Conservation (phyloP, 257 asterid species). For the Pogostemon cablin region DNA sequence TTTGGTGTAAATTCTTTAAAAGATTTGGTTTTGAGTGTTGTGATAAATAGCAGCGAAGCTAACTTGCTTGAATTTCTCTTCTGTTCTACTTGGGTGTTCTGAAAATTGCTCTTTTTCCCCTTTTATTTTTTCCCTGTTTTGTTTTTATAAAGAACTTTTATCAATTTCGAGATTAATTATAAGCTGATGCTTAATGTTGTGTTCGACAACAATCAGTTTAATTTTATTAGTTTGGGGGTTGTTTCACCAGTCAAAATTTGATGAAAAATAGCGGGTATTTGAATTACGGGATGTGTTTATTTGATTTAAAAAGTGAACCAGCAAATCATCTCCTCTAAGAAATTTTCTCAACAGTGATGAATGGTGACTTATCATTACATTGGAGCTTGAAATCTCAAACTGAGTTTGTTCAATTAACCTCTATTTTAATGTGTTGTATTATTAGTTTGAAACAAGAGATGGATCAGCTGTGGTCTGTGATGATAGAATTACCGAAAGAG, state of each 20-base stretch:
- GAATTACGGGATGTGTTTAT: no score
- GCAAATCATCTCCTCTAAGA: background rate
- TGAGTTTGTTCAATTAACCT: constrained; percentile 15
- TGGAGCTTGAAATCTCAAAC: background rate
- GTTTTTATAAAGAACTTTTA: background rate
- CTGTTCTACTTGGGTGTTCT: background rate
- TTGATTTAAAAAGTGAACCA: background rate
- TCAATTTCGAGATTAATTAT: background rate
- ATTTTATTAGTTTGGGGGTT: background rate
- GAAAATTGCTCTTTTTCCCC: background rate
- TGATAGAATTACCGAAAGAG: constrained; percentile 49
- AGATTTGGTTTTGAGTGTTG: background rate
- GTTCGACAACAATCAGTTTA: background rate
- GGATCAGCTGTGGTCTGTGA: constrained; percentile 43
- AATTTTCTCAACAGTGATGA: background rate
- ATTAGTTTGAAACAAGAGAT: constrained; percentile 52
- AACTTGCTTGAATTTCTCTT: constrained; percentile 21
- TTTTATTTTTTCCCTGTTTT: background rate
- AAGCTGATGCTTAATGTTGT: constrained; percentile 13
- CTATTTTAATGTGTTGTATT: background rate
- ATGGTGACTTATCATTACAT: background rate
- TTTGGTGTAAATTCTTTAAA: constrained; percentile 5
- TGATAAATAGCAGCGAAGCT: background rate
- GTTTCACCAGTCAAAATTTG: constrained; percentile 8
- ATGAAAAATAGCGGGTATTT: background rate